A percentile compares a stretch with the other conserved stretches of the same genome.
phyloP scores from a whole-genome alignment of 2,329 filamentous ascomycete species.

The Botryosphaeria agaves region DNA sequence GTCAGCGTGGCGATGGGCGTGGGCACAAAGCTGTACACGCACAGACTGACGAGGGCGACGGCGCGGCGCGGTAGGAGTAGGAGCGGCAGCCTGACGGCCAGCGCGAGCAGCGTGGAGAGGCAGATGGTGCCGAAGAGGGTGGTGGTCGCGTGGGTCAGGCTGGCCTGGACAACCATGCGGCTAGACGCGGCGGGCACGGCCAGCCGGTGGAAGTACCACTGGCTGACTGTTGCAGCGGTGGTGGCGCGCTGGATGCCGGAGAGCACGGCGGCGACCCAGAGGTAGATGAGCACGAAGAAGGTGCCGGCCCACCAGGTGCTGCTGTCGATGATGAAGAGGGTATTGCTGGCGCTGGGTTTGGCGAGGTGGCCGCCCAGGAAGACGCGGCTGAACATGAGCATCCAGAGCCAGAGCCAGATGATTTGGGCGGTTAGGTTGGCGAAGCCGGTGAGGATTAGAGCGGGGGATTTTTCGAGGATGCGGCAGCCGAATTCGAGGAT shows the following conservation, averaged over 20 bases:
- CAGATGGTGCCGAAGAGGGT: constrained; percentile 88
- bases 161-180: constrained; percentile 65
- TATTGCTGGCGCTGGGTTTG: constrained; percentile 21
- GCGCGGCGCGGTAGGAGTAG: constrained; percentile 65
- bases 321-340: constrained; percentile 63
- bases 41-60: constrained; percentile 49
- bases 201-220: constrained; percentile 98
- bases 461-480: constrained; percentile 71
- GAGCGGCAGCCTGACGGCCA: constrained; percentile 70
- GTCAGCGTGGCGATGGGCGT: constrained; percentile 73
- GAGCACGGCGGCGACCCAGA: constrained; percentile 83
- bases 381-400: constrained; percentile 88
- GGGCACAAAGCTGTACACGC: constrained; percentile 66
- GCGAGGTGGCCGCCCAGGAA: constrained; percentile 85
- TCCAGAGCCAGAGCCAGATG: constrained; percentile 88
- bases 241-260: constrained; percentile 79
- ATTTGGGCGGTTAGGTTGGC: constrained; percentile 59
- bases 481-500: constrained; percentile 86
- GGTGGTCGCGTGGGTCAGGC: constrained; percentile 62
- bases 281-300: constrained; percentile 84
- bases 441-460: constrained; percentile 70
- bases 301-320: constrained; percentile 92
- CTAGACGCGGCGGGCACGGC: constrained; percentile 61
- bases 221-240: constrained; percentile 85
- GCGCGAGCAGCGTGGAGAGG: constrained; percentile 63